Base-by-base conservation (phyloP, 2,329 filamentous ascomycete genomes). In the Paracorniculantispora psalliotae region DNA sequence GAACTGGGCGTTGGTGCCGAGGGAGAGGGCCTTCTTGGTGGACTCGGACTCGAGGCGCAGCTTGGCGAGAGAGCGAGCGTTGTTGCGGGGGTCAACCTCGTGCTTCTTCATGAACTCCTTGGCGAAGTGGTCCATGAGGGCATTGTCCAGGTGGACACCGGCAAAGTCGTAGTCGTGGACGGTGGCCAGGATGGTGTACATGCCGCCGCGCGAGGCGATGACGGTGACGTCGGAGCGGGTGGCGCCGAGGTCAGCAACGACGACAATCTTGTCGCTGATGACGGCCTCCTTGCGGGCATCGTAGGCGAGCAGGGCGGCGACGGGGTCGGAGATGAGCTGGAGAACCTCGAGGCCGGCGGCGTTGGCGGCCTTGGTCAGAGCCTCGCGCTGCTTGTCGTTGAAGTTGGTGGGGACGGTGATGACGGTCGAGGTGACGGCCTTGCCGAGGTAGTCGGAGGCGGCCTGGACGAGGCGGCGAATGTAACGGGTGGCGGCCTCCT, bases 71-170 rank as follows among this genome's bases (percentile, higher is more conserved):
- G 89, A 89, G 68, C 87, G 87, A 58, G 87, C 81, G 72, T 94
- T 91, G 70, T 87, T 83, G 66, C 92, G 85, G 23, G 94, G 94
- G 74, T 97, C 94, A 60, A 85, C 85, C 78, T 87, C 88, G 83
- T 97, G 85, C 83, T 96, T 96, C 85, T 99, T 97, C 71, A 94
- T 84, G 78, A 99, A 99, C 77, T 99, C 94, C 82, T 99, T 99
- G 67, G 93, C 90, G 67, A 97, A 97, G 81, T 97, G 88, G 73
- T 99, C 93, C 72, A 96, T 90, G 61, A 99, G 82, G 52, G 93
- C 89, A 73, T 94, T 84, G 79, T 99, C 94, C 59, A 99, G 82
- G 65, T 92, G 87, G 37, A 85, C 82, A 69, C 94, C 94, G 59
- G 90, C 87, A 66, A 93, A 90, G 71, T 97, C 92, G 77, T 96